A percentile compares a stretch with the other conserved stretches of the same genome.
phyloP scores from a whole-genome alignment of 2,329 filamentous ascomycete genomes.

The Cladosporium halotolerans region DNA sequence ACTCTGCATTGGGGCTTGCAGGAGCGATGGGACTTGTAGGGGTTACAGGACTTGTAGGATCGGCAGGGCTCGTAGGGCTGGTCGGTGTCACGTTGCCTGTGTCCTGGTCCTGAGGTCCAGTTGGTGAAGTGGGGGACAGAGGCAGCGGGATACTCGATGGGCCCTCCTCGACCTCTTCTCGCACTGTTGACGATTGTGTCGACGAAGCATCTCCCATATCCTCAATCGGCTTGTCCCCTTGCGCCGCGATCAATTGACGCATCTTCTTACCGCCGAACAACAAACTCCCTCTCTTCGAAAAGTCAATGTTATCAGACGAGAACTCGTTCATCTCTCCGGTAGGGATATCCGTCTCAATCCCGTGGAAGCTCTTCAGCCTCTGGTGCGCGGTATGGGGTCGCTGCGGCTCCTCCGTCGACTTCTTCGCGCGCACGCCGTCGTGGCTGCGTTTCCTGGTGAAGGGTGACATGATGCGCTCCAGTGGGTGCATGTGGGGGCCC shows the following conservation, averaged over 20 bases:
- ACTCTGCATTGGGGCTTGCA: background rate
- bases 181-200: background rate
- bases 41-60: too few species aligned
- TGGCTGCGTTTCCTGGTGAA: constrained; percentile 2
- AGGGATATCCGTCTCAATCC: constrained; percentile 51
- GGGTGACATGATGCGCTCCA: constrained; percentile 8
- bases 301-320: constrained; percentile 47
- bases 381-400: constrained; percentile 10
- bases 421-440: background rate
- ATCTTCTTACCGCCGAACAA: constrained; percentile 49
- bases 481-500: background rate
- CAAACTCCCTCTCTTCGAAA: constrained; percentile 56
- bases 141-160: too few species aligned
- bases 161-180: background rate
- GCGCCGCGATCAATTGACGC: constrained; percentile 21
- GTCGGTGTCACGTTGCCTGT: background rate
- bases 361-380: constrained; percentile 36
- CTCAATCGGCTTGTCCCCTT: constrained; percentile 14
- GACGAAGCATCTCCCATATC: background rate
- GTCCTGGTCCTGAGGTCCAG: background rate
- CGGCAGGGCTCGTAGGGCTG: background rate
- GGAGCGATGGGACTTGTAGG: background rate
- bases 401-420: background rate
- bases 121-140: background rate
- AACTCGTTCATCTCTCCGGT: constrained; percentile 49